Conservation (phyloP, 1,139 yeast species). For the Saccharomyces uvarum region DNA sequence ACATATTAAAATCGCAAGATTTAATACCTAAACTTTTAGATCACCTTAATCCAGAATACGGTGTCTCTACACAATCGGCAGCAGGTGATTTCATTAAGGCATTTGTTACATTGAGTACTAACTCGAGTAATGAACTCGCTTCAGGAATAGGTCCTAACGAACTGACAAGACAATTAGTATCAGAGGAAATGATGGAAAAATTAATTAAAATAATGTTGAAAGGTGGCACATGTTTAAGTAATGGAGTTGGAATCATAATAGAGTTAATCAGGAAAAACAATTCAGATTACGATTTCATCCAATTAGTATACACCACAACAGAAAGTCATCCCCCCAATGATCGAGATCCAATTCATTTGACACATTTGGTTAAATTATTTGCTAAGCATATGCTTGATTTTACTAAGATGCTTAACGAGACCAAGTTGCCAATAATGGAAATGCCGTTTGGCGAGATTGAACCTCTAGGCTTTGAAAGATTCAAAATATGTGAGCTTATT, state of each 20-base stretch:
- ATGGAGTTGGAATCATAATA: constrained; percentile 92
- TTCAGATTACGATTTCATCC: constrained; percentile 88
- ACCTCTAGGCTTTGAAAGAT: constrained; percentile 91
- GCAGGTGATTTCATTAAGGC: constrained; percentile 94
- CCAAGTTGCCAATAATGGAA: constrained; percentile 36
- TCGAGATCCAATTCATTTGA: constrained; percentile 88
- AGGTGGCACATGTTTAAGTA: constrained; percentile 87
- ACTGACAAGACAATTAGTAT: constrained; percentile 80
- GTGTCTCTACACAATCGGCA: constrained; percentile 75
- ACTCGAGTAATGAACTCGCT: constrained; percentile 61
- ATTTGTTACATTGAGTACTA: constrained; percentile 82
- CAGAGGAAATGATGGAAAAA: constrained; percentile 55
- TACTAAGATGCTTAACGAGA: constrained; percentile 42
- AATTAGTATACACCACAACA: constrained; percentile 75
- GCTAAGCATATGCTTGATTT: constrained; percentile 68
- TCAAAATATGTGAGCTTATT: constrained; percentile 86
- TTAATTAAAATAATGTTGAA: constrained; percentile 72
- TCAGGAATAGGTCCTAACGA: constrained; percentile 96
- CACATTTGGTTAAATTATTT: constrained; percentile 74
- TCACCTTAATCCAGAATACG: constrained; percentile 41
- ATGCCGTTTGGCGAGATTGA: constrained; percentile 72
- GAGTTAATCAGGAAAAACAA: constrained; percentile 92
- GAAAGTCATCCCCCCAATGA: constrained; percentile 92
- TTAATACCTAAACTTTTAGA: constrained; percentile 47
- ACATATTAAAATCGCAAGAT: constrained; percentile 43